Percentiles rank a stretch among this genome's conserved stretches.
phyloP scores from a whole-genome alignment of 1,284 basidiomycete species.

The Spongispora temasekensis region DNA sequence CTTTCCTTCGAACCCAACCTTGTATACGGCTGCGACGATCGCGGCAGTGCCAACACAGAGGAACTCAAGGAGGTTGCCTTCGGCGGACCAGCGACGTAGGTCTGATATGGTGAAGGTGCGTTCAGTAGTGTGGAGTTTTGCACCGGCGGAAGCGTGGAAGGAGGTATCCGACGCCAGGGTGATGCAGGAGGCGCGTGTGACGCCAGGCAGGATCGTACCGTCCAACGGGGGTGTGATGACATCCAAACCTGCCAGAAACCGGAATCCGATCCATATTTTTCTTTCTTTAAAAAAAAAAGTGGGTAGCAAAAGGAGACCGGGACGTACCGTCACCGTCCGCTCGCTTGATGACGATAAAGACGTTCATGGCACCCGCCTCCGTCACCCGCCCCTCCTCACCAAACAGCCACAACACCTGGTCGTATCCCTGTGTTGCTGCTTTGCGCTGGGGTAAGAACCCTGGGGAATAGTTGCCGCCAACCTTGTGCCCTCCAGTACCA shows the following conservation, averaged over 20 bases:
- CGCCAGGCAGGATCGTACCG: slow-evolving; percentile 72
- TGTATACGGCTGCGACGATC: slow-evolving; percentile 42
- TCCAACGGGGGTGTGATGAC: slow-evolving; percentile 76
- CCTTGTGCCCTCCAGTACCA: slow-evolving; percentile 67
- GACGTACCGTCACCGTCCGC: slow-evolving; percentile 43
- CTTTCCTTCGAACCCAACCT: slow-evolving; percentile 37
- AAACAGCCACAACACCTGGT: slow-evolving; percentile 63
- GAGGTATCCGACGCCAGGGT: slow-evolving; percentile 48
- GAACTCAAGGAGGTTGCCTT: slow-evolving; percentile 63
- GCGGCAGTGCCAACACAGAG: slow-evolving; percentile 69
- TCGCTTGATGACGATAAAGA: slow-evolving; percentile 54
- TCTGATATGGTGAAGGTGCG: slow-evolving; percentile 64
- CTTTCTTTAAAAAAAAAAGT: too few relatives aligned
- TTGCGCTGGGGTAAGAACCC: slow-evolving; percentile 64
- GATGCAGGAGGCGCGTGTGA: slow-evolving; percentile 77
- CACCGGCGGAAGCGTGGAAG: slow-evolving; percentile 9
- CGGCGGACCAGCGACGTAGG: slow-evolving; percentile 46
- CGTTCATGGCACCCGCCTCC: slow-evolving; percentile 65
- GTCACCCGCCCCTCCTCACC: slow-evolving; percentile 38
- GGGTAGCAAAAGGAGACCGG: too few relatives aligned
- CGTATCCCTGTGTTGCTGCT: slow-evolving; percentile 70
- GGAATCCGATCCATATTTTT: too few relatives aligned
- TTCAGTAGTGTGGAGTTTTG: slow-evolving; percentile 57
- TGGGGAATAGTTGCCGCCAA: slow-evolving; percentile 73
- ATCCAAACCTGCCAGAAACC: slow-evolving; percentile 57